Conservation (phyloP, 129 eudicot genomes). For the Dittrichia graveolens region DNA sequence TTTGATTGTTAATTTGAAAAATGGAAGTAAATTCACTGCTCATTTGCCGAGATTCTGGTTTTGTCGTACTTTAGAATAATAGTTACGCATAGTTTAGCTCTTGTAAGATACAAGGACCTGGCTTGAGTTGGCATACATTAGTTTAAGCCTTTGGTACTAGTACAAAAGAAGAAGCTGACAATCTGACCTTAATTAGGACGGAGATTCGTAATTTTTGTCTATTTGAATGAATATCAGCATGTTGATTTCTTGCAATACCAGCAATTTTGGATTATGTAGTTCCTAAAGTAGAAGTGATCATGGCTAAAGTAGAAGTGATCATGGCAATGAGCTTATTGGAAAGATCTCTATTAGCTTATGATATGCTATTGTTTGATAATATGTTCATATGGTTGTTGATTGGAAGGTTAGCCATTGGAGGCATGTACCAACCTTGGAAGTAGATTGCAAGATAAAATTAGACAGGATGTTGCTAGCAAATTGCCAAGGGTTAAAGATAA, state of each 20-base stretch:
- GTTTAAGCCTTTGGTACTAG: not conserved
- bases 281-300: not conserved
- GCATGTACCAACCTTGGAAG: constrained; percentile 14
- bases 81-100: constrained; percentile 6
- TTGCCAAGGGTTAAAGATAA: not conserved
- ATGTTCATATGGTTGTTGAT: not conserved
- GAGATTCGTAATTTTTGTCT: not conserved
- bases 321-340: not conserved
- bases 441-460: not conserved
- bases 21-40: not conserved
- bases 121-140: constrained; percentile 6
- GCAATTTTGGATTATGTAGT: not conserved
- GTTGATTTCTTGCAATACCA: constrained; percentile 6
- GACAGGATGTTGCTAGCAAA: not conserved
- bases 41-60: not conserved
- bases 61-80: not conserved
- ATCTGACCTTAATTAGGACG: not conserved
- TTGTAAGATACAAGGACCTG: not conserved
- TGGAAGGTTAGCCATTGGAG: not conserved
- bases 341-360: not conserved
- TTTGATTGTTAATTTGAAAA: constrained; percentile 4
- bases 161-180: not conserved
- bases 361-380: not conserved
- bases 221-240: not conserved
- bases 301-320: not conserved